These are phyloP conservation scores for Smallanthus sonchifolius DNA, from an alignment of 129 eudicot genomes.

Conservation along the genomic window DNA sequence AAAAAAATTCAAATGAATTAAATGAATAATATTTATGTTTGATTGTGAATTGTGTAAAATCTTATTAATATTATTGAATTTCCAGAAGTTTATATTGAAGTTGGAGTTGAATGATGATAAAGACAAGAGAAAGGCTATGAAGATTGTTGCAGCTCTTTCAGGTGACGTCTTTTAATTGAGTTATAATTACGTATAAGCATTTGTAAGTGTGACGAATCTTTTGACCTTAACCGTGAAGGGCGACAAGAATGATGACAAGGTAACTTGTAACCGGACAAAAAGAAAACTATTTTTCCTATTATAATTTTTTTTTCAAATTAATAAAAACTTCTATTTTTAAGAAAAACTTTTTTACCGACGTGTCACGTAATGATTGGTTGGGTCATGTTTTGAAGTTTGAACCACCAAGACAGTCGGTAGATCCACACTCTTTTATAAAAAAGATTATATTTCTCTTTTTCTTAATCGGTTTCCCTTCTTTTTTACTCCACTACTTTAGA, in stretches of 20 bases:
- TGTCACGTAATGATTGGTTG: not conserved
- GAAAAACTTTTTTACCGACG: not conserved
- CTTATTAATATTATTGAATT: not conserved
- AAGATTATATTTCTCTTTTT: not conserved
- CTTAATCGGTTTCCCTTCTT: not conserved
- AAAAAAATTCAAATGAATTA: too few species aligned
- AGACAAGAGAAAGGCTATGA: constrained; percentile 51
- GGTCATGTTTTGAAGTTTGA: not conserved
- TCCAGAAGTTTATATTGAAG: constrained; percentile 39
- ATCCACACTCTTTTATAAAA: not conserved
- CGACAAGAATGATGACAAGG: not conserved
- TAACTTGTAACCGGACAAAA: too few species aligned
- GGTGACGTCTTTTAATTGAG: constrained; percentile 7
- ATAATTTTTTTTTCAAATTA: not conserved
- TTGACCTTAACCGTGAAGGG: not conserved
- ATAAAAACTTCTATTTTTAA: not conserved
- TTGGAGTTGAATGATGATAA: constrained; percentile 40
- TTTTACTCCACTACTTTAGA: not conserved
- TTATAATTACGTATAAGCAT: too few species aligned
- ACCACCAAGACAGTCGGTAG: not conserved
- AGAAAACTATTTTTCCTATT: too few species aligned
- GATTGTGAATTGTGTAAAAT: not conserved
- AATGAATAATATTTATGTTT: not conserved
- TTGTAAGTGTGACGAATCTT: too few species aligned
- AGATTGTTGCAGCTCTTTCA: constrained; percentile 41